These are phyloP conservation scores for Mycena haematopus DNA, from an alignment of 768 basidiomycete species.

Conservation along the genomic window DNA sequence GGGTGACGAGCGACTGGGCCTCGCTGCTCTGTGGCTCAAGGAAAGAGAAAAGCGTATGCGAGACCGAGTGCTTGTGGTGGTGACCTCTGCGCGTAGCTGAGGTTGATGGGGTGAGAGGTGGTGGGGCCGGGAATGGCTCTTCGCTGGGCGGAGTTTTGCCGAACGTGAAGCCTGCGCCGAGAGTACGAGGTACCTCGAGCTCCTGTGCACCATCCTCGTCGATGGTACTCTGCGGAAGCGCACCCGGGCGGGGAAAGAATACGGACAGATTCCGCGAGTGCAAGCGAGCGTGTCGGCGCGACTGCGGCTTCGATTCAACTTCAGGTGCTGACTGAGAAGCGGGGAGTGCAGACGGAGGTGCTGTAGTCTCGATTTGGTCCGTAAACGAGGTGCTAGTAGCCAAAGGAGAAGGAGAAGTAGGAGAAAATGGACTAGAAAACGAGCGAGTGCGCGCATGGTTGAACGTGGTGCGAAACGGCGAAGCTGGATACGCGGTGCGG, in stretches of 20 bases:
- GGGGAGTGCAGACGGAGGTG: slow-evolving; percentile 32
- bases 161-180: slow-evolving; percentile 45
- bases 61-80: slow-evolving; percentile 93
- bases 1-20: slow-evolving; percentile 54
- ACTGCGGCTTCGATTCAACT: slow-evolving; percentile 23
- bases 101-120: slow-evolving; percentile 37
- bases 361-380: slow-evolving; percentile 30
- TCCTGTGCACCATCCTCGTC: slow-evolving; percentile 72
- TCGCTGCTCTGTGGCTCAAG: slow-evolving; percentile 70
- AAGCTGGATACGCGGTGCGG: slow-evolving; percentile 38
- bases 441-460: slow-evolving; percentile 53
- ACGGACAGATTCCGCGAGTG: slow-evolving; percentile 93
- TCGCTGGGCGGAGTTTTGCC: slow-evolving; percentile 37
- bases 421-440: slow-evolving; percentile 57
- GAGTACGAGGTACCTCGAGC: slow-evolving; percentile 51
- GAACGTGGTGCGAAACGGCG: slow-evolving; percentile 43
- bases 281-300: slow-evolving; percentile 68
- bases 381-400: slow-evolving; percentile 45
- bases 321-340: slow-evolving; percentile 33
- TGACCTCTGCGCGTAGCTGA: slow-evolving; percentile 67
- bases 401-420: slow-evolving; percentile 58
- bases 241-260: slow-evolving; percentile 86
- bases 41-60: slow-evolving; percentile 96
- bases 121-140: slow-evolving; percentile 40
- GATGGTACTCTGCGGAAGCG: slow-evolving; percentile 60